Base-by-base conservation (phyloP, 495 filamentous ascomycete genomes). In the Penicillium cataractarum region DNA sequence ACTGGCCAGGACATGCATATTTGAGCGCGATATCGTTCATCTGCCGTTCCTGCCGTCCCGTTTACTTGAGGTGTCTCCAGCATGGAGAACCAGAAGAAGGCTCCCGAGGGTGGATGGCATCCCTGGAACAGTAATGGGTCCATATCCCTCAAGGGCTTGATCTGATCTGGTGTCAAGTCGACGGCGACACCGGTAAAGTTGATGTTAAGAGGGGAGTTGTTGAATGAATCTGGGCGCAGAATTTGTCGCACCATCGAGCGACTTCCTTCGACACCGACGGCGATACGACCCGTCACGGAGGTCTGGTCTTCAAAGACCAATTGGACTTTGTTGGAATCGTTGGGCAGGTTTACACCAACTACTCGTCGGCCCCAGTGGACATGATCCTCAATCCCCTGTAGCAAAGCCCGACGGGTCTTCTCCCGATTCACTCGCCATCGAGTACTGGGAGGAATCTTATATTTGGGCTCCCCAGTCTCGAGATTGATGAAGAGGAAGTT, bases 111-210 rank as follows among this genome's bases (percentile, higher is more conserved):
- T 0, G 86, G 85, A 53, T 87, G 75, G 22, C 80, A 78, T 6
- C 85, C 84, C 64, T 88, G 85, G 29, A 89, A 83, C 33, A 89
- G 80, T 15, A 84, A 74, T 1, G 85, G 84, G 58, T 88, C 85
- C 35, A 87, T 78, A 6, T 73, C 76, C 1, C 78, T 70, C 49
- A 87, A 69, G 0, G 71, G 72, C 2, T 77, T 68, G 48, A 82
- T 76, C 35, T 70, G 64, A 12, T 68, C 67, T 2, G 67, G 69
- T 1, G 68, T 63, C 31, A 75, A 27, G 32, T 70, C 65, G 0
- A 73, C 66, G 6, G 68, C 73, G 5, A 73, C 71, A 1, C 73
- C 73, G 0, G 67, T 73, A 42, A 75, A 75, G 8, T 68, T 57
- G 52, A 68, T 61, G 0, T 37, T 57, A 1, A 74, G 62, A 2